Conservation (phyloP, 1,139 yeast genomes). For the Arxiozyma telluris region DNA sequence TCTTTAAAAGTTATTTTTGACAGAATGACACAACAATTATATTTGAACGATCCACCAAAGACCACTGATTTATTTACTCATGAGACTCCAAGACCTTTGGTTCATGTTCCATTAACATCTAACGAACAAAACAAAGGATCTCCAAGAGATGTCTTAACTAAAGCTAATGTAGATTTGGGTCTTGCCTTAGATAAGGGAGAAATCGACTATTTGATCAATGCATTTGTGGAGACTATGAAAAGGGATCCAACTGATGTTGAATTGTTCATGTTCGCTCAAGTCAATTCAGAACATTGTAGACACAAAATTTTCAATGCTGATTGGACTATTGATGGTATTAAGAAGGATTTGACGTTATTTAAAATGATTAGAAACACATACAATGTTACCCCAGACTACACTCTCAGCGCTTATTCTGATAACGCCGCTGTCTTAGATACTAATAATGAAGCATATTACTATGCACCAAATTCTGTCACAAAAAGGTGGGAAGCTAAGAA, state of each 20-base stretch:
- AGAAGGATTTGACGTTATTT: slow-evolving; percentile 69
- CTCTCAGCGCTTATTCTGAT: slow-evolving; percentile 92
- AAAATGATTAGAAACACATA: slow-evolving; percentile 96
- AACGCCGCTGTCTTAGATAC: slow-evolving; percentile 98
- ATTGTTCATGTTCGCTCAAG: slow-evolving; percentile 98
- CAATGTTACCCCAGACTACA: slow-evolving; percentile 64
- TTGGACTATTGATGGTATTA: slow-evolving; percentile 87
- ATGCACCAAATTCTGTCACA: slow-evolving; percentile 65
- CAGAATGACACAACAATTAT: slow-evolving; percentile 85
- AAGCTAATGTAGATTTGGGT: slow-evolving; percentile 78
- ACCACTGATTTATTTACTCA: slow-evolving; percentile 66
- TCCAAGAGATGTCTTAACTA: slow-evolving; percentile 53
- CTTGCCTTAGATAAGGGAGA: slow-evolving; percentile 90
- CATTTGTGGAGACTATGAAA: slow-evolving; percentile 63
- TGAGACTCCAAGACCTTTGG: slow-evolving; percentile 79
- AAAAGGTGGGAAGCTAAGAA: slow-evolving; percentile 65
- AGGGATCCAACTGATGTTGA: slow-evolving; percentile 98
- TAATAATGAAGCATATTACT: slow-evolving; percentile 56
- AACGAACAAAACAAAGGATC: slow-evolving; percentile 19
- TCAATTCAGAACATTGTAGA: slow-evolving; percentile 98
- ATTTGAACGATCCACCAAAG: slow-evolving; percentile 50
- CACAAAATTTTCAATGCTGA: slow-evolving; percentile 98
- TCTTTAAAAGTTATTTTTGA: slow-evolving; percentile 72
- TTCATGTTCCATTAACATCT: slow-evolving; percentile 50
- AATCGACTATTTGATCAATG: slow-evolving; percentile 74